Evolutionary conservation across 2,329 filamentous ascomycete species (phyloP).

Genomic region (Aspergillus phoenicis): DNA sequence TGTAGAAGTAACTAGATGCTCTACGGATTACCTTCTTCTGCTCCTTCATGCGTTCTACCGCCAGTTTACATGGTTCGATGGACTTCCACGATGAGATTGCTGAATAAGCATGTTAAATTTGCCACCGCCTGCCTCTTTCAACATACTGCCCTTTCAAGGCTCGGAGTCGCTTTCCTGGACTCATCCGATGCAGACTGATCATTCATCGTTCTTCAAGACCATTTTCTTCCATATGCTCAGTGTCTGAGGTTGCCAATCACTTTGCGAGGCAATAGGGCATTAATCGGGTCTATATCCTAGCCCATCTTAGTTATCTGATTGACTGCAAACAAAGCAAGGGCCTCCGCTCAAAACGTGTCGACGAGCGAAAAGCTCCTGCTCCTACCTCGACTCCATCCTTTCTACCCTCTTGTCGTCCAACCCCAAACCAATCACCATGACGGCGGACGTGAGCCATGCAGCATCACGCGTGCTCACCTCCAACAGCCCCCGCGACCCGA

Average conservation of each 20-base stretch:
- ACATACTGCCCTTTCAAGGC: slow-evolving; percentile 1
- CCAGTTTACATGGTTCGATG: not conserved
- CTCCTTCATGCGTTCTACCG: not conserved
- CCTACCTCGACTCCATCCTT: slow-evolving; percentile 1
- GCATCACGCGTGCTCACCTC: slow-evolving; percentile 40
- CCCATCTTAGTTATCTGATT: not conserved
- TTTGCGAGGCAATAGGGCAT: not conserved
- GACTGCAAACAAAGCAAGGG: not conserved
- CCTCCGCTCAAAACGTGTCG: not conserved
- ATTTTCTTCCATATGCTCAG: not conserved
- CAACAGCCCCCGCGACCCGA: slow-evolving; percentile 38
- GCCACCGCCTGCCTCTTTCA: slow-evolving; percentile 21
- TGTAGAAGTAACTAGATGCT: not conserved
- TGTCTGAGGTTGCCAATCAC: not conserved
- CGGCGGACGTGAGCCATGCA: slow-evolving; percentile 35
- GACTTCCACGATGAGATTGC: not conserved
- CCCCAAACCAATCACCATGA: slow-evolving; percentile 28
- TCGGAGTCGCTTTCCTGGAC: not conserved
- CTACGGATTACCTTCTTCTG: not conserved
- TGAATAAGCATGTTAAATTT: slow-evolving; percentile 5
- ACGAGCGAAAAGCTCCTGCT: not conserved
- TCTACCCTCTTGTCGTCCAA: not conserved
- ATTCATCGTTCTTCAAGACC: not conserved
- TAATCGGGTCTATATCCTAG: not conserved
- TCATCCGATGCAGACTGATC: not conserved